Base-by-base conservation (phyloP, 805 yeast species). In the Sugiyamaella mastotermitis region DNA sequence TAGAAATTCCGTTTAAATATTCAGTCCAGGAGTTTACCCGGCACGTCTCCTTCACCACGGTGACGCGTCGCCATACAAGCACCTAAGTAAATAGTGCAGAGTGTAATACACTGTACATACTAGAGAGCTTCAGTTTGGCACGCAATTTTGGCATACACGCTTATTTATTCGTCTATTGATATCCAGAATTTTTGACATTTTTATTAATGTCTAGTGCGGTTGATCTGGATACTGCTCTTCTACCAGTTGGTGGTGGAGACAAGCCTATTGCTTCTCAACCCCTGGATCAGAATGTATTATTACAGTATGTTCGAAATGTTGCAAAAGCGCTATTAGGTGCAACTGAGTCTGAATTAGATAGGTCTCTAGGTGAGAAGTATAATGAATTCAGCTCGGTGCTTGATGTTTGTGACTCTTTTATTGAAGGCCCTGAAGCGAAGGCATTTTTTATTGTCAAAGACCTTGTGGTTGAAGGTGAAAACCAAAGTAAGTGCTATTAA, bases 371-470 rank as follows among this genome's bases (percentile, higher is more conserved):
- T 13, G 46, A 37, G 29, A 31, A 35, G 13, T 24, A 37, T 15
- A 40, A 37, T 14, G 21, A 43, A 6, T 22, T 9, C 10, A 19
- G 18, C 8, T 30, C 23, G 3, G 33, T 38, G 10, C 26, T 16
- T 5, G 25, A 35, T 20, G 26, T 36, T 2, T 37, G 43, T 19
- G 35, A 43, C 1, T 29, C 44, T 3, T 55, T 55, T 37, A 46
- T 50, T 4, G 21, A 45, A 3, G 57, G 53, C 21, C 30, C 45
- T 19, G 37, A 43, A 10, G 46, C 57, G 7, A 37, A 43, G 21
- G 57, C 49, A 6, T 17, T 57, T 9, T 56, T 54, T 38, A 31
- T 55, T 19, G 28, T 45, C 25, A 47, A 51, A 34, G 46, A 44
- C 13, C 14, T 33, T 26, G 18, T 17, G 23, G 25, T 37, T 25